These are phyloP conservation scores for Trichophyton equinum DNA, from an alignment of 2,329 filamentous ascomycete genomes.

Conservation along the genomic window DNA sequence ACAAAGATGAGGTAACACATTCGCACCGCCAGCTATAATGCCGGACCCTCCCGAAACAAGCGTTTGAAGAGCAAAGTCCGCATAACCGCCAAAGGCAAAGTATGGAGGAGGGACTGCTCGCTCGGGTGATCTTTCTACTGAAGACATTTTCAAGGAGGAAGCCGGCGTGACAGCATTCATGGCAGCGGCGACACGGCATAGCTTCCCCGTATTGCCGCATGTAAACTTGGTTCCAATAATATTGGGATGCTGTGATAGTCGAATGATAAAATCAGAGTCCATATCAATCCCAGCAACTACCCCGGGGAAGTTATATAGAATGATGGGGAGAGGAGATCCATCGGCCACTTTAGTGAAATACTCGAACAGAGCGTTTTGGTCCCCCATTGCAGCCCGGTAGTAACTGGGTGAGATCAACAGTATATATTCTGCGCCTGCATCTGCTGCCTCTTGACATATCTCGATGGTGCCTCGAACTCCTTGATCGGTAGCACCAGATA, in stretches of 20 bases:
- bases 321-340: constrained; percentile 57
- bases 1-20: constrained; percentile 55
- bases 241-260: constrained; percentile 66
- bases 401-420: constrained; percentile 72
- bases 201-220: constrained; percentile 78
- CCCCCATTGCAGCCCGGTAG: constrained; percentile 65
- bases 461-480: constrained; percentile 67
- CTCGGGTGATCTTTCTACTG: not conserved
- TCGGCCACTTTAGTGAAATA: constrained; percentile 68
- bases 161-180: not conserved
- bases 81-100: constrained; percentile 47
- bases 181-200: constrained; percentile 52
- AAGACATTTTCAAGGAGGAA: not conserved
- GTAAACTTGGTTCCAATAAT: constrained; percentile 86
- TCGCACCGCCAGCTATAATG: constrained; percentile 58
- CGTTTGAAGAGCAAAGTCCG: constrained; percentile 61
- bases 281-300: constrained; percentile 79
- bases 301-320: constrained; percentile 84
- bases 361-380: constrained; percentile 52
- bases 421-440: constrained; percentile 65
- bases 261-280: constrained; percentile 76
- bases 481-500: constrained; percentile 69
- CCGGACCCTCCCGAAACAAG: constrained; percentile 57
- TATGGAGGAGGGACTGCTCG: constrained; percentile 21
- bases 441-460: constrained; percentile 52